Evolutionary conservation across 768 basidiomycete species (phyloP), one percentile per base, ranked within the genome.

Genomic region (Boletus sp.): DNA sequence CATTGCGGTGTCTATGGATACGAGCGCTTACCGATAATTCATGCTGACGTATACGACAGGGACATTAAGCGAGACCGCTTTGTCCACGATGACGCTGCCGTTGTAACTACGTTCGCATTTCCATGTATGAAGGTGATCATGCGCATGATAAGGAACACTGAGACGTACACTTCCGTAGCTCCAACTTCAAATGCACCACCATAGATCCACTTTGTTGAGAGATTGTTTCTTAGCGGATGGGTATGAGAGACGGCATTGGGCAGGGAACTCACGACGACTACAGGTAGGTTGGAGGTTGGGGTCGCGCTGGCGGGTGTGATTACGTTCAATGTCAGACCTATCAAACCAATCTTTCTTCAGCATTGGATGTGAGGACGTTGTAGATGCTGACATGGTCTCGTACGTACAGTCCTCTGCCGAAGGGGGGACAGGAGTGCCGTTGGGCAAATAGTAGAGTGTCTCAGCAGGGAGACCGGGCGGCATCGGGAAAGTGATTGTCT

Each of bases 261-360:
- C 15, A 11, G 13, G 11, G 25, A 7, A 72, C n/a, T n/a, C n/a
- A n/a, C n/a, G n/a, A n/a, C n/a, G n/a, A n/a, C n/a, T n/a, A n/a
- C n/a, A n/a, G n/a, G 83, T 4, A 83, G 67, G 47, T 78, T 78
- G 9, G 75, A 75, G 0, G 61, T 60, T 2, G 76, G 50, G 0
- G 72, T 75, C 1, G 77, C 73, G 34, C 57, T 64, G 1, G 67
- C 63, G 5, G 83, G 82, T 46, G 73, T 75, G 27, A 81, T 60
- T 15, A 84, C 75, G 56, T 84, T 83, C 37, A 85, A 53, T 1
- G 76, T 81, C 19, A 84, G 68, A 66, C 82, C 81, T 62, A 25
- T 10, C 0, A 17, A 29, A 25, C 4, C n/a, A 27, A 35, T 46
- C 5, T 9, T 21, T 10, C 33, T 14, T 50, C 5, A 43, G 21